A percentile compares a stretch with the other conserved stretches of the same genome.
Conservation (phyloP, 805 yeast species). For the Teunomyces panamensis region DNA sequence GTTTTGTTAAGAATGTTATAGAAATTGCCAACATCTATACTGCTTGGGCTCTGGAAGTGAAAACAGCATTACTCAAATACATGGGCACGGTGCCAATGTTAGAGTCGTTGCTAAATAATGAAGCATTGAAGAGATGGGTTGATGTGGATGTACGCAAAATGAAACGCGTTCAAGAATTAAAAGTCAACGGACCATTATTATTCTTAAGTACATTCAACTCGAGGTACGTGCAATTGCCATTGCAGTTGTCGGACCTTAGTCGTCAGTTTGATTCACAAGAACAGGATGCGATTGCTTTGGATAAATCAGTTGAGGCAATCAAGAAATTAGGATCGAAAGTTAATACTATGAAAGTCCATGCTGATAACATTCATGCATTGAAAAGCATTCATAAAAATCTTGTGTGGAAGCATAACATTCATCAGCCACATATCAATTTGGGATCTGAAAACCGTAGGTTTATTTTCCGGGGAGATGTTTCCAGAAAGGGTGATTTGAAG, state of each 20-base stretch:
- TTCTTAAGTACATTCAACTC: slow-evolving; percentile 44
- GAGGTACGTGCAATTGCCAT: slow-evolving; percentile 50
- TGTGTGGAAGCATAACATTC: slow-evolving; percentile 47
- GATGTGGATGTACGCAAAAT: slow-evolving; percentile 48
- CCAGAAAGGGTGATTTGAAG: slow-evolving; percentile 62
- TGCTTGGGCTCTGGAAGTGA: slow-evolving; percentile 62
- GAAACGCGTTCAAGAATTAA: slow-evolving; percentile 46
- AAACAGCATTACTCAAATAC: slow-evolving; percentile 52
- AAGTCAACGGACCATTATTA: slow-evolving; percentile 38
- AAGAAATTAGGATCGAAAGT: slow-evolving; percentile 55
- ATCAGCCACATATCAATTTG: slow-evolving; percentile 29
- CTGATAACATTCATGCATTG: slow-evolving; percentile 56
- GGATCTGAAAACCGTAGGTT: slow-evolving; percentile 53
- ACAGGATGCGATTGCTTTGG: slow-evolving; percentile 51
- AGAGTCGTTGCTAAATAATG: slow-evolving; percentile 52
- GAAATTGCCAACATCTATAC: slow-evolving; percentile 58
- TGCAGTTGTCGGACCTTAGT: slow-evolving; percentile 59
- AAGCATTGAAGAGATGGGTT: slow-evolving; percentile 56
- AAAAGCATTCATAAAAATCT: slow-evolving; percentile 52
- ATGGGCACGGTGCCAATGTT: slow-evolving; percentile 61
- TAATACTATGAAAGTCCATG: slow-evolving; percentile 58
- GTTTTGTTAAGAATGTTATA: slow-evolving; percentile 50
- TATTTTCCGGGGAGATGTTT: slow-evolving; percentile 55
- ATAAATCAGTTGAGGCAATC: slow-evolving; percentile 53
- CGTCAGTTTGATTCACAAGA: slow-evolving; percentile 41